phyloP scores from a whole-genome alignment of 306 rosid genomes.

The Fragaria iinumae region DNA sequence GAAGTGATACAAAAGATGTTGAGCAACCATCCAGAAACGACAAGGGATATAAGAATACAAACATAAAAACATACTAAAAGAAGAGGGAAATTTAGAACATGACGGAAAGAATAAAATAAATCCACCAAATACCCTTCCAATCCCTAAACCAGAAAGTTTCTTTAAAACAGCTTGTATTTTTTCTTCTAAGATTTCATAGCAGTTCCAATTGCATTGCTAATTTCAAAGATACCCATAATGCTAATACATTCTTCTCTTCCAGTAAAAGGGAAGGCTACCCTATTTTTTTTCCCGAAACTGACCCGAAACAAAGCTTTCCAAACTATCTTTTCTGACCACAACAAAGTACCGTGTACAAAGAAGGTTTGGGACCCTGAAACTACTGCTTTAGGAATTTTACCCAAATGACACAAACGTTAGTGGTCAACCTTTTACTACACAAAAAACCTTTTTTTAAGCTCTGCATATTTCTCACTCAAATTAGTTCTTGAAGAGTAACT shows the following conservation, averaged over 20 bases:
- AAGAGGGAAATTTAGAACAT: not conserved
- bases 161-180: not conserved
- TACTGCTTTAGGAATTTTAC: not conserved
- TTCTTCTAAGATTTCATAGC: not conserved
- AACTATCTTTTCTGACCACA: not conserved
- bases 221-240: not conserved
- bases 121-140: not conserved
- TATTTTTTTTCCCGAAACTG: not conserved
- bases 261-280: not conserved
- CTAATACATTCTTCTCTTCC: not conserved
- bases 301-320: not conserved
- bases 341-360: not conserved
- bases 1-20: constrained; percentile 4
- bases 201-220: not conserved
- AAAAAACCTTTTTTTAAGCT: not conserved
- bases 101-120: not conserved
- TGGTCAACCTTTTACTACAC: not conserved
- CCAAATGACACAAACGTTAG: not conserved
- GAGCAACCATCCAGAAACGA: not conserved
- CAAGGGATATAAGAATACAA: not conserved
- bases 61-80: not conserved
- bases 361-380: not conserved
- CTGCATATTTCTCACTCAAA: not conserved
- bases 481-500: not conserved
- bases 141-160: not conserved